Conservation (phyloP, 78 protist genomes). For the Parvularia atlantis region DNA sequence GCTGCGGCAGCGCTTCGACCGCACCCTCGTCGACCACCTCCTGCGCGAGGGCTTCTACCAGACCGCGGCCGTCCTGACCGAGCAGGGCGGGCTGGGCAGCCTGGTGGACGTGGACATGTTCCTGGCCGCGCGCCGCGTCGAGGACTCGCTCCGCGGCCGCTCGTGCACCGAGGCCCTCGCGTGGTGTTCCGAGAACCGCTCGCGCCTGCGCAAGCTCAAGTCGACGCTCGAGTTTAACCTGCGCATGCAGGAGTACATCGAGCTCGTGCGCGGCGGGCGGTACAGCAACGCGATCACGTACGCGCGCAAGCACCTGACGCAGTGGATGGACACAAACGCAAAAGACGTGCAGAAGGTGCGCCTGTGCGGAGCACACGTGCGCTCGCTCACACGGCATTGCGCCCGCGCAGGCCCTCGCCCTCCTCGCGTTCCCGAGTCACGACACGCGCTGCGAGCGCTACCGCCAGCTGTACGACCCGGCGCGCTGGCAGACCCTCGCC, state of each 20-base stretch:
- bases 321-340: slow-evolving; percentile 28
- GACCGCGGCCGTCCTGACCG: slow-evolving; percentile 30
- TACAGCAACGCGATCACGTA: slow-evolving; percentile 27
- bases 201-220: slow-evolving; percentile 38
- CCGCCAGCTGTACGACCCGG: slow-evolving; percentile 14
- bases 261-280: slow-evolving; percentile 24
- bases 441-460: not conserved
- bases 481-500: slow-evolving; percentile 33
- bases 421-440: not conserved
- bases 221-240: slow-evolving; percentile 45
- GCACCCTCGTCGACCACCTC: slow-evolving; percentile 41
- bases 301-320: slow-evolving; percentile 38
- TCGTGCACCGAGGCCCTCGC: slow-evolving; percentile 50
- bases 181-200: slow-evolving; percentile 55
- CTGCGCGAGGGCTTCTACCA: slow-evolving; percentile 38
- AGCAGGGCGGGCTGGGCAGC: slow-evolving; percentile 9
- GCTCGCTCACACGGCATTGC: slow-evolving; percentile 43
- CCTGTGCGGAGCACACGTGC: too few relatives aligned
- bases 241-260: slow-evolving; percentile 56
- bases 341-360: slow-evolving; percentile 53
- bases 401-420: slow-evolving; percentile 15
- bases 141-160: slow-evolving; percentile 24
- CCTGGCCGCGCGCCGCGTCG: slow-evolving; percentile 32
- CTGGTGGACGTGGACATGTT: slow-evolving; percentile 51
- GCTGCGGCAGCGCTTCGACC: slow-evolving; percentile 16